Evolutionary conservation across 345 rosid genomes (phyloP).

Genomic region (Salix udensis): DNA sequence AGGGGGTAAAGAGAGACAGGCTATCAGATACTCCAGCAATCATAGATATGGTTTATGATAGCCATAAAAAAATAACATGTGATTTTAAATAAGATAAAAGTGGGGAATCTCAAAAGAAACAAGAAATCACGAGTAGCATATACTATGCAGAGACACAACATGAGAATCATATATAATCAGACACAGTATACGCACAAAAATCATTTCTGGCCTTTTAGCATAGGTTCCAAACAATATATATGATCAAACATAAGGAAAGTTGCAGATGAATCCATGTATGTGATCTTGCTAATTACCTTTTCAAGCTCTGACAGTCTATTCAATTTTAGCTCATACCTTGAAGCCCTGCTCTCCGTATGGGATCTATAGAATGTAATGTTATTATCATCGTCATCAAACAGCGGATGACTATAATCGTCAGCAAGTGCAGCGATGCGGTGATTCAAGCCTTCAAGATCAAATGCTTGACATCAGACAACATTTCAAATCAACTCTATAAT

Average conservation of each 20-base stretch:
- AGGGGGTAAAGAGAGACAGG: neutral
- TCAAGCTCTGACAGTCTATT: constrained; percentile 76
- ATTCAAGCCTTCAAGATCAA: constrained; percentile 59
- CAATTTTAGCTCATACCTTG: constrained; percentile 52
- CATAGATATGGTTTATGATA: neutral
- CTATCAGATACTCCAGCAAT: neutral
- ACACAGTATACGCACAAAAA: neutral
- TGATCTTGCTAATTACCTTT: constrained; percentile 50
- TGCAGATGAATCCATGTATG: constrained; percentile 7
- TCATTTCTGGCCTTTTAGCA: neutral
- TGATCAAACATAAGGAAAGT: neutral
- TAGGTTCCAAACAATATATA: neutral
- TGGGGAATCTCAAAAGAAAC: neutral
- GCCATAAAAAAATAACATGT: neutral
- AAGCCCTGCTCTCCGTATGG: constrained; percentile 55
- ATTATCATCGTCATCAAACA: constrained; percentile 43
- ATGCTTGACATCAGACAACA: constrained; percentile 23
- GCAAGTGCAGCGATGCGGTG: constrained; percentile 57
- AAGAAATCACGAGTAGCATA: neutral
- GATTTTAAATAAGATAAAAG: neutral
- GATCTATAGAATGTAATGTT: constrained; percentile 52
- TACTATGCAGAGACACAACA: neutral
- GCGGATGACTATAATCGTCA: constrained; percentile 26
- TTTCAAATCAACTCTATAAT: neutral
- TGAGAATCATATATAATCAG: neutral